Percentiles rank a stretch among this genome's conserved stretches.
These are phyloP conservation scores for Sextonia rubra DNA, from an alignment of 164 flowering plant species.

Conservation along the genomic window DNA sequence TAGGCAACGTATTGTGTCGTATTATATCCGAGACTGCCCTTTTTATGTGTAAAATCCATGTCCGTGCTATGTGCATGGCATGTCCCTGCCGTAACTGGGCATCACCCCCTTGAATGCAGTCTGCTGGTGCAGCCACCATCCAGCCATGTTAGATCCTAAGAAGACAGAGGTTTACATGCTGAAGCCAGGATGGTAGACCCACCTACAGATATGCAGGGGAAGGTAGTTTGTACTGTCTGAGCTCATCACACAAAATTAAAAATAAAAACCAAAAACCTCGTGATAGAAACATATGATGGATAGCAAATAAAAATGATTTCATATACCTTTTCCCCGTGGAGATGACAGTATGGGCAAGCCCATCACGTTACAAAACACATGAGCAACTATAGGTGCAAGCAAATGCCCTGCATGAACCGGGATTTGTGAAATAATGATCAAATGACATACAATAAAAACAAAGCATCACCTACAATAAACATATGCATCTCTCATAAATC, in stretches of 20 bases:
- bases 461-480: background rate
- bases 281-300: background rate
- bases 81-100: no score
- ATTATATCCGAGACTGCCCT: no score
- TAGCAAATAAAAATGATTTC: background rate
- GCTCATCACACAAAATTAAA: background rate
- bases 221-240: background rate
- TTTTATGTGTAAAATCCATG: no score
- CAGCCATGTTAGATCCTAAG: background rate
- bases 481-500: no score
- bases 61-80: no score
- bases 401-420: conserved; percentile 59
- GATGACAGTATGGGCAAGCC: conserved; percentile 64
- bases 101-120: background rate
- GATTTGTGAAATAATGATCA: no score
- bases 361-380: conserved; percentile 77
- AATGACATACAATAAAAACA: background rate
- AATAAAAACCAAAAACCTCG: background rate
- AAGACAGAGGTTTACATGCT: no score
- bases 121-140: background rate
- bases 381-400: conserved; percentile 65
- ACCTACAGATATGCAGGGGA: background rate
- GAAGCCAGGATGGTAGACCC: background rate
- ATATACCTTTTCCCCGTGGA: conserved; percentile 53
- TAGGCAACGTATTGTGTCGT: no score